A percentile compares a stretch with the other conserved stretches of the same genome.
Evolutionary conservation across 192 early-diverging fungal genomes (phyloP).

Genomic region (Coemansia pectinata): DNA sequence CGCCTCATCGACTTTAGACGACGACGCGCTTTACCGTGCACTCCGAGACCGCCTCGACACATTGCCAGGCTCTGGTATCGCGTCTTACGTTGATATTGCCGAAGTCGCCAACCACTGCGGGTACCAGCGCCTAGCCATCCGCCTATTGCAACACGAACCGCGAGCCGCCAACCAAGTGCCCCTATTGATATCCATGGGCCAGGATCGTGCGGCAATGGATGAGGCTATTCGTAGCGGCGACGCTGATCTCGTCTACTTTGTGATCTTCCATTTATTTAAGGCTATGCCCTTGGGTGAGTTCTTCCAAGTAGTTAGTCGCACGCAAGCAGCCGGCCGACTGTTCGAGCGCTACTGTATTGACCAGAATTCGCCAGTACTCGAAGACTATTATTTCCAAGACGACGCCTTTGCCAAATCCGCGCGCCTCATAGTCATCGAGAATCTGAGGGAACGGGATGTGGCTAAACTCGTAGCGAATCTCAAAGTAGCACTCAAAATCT

Average conservation of each 20-base stretch:
- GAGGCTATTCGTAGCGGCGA: constrained; percentile 96
- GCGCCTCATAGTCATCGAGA: constrained; percentile 59
- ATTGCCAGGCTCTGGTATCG: constrained; percentile 52
- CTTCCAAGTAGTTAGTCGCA: constrained; percentile 80
- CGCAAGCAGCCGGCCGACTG: constrained; percentile 79
- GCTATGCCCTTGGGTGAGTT: constrained; percentile 84
- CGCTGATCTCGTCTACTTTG: constrained; percentile 94
- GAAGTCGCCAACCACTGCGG: constrained; percentile 86
- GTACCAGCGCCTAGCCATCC: constrained; percentile 72
- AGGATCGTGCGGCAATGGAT: constrained; percentile 82
- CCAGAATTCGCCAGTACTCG: constrained; percentile 73
- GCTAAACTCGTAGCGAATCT: constrained; percentile 67
- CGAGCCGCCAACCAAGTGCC: constrained; percentile 94
- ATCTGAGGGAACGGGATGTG: constrained; percentile 47
- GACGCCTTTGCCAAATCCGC: constrained; percentile 69
- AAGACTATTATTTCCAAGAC: constrained; percentile 97
- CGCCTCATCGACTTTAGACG: constrained; percentile 70
- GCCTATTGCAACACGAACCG: constrained; percentile 92
- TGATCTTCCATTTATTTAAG: constrained; percentile 86
- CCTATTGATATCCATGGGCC: constrained; percentile 88
- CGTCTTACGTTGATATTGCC: constrained; percentile 90
- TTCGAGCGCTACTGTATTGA: constrained; percentile 83
- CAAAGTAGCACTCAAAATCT: constrained; percentile 69
- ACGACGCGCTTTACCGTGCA: constrained; percentile 78
- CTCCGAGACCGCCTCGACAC: constrained; percentile 79